Evolutionary conservation across 2,329 filamentous ascomycete genomes (phyloP), one percentile per base, ranked within the genome.

Genomic region (Colletotrichum siamense): DNA sequence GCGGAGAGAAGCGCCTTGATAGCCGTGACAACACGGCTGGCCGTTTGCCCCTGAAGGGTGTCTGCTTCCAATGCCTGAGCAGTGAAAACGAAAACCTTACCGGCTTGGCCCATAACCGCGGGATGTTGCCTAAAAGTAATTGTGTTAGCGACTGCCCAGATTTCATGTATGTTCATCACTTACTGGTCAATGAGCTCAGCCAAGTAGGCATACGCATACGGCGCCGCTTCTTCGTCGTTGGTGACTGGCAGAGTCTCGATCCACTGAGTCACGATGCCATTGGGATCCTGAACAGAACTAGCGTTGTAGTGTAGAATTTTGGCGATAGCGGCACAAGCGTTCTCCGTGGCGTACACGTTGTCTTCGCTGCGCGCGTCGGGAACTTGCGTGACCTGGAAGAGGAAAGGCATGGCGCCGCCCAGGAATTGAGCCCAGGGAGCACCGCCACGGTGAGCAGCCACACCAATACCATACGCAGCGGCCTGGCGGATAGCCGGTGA

Each of bases 191-290:
- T 98, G 78, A 99, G 87, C 83, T 98, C 94, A 15, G 95, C 93
- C 75, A 99, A 88, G 87, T 98, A 99, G 61, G 94, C 93, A 83
- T 99, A 99, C 2, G 96, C 96, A 84, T 98, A 99, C 16, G 97
- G 97, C 24, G 97, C 97, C 6, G 97, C 97, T 87, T 99, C 97
- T 84, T 99, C 97, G 79, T 99, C 97, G 82, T 98, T 98, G 18
- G 94, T 93, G 69, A 99, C 94, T 0, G 97, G 97, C 44, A 99
- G 88, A 0, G 96, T 98, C 79, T 95, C 93, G 65, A 99, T 88
- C 97, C 97, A 99, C 83, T 94, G 94, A n/a, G 89, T 87, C 57
- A 95, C 92, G 30, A 98, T 90, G 49, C 94, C 91, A 82, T 97
- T 93, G 66, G 92, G 89, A 81, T 98, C 95, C 70, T 89, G 89